phyloP scores from a whole-genome alignment of 257 asterid genomes.

The Eustoma russellianum region DNA sequence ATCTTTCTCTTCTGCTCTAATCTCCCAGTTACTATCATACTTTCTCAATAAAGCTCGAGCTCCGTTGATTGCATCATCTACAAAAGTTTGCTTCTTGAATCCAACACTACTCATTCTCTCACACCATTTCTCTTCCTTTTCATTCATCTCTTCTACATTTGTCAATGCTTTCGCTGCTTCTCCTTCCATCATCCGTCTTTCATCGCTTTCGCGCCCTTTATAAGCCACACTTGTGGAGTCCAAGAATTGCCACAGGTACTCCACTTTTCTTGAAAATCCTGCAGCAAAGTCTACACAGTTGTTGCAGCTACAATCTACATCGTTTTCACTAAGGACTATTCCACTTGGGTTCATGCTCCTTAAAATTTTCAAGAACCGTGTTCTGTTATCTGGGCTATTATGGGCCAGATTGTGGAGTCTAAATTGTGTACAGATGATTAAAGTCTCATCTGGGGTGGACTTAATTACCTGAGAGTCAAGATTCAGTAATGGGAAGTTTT shows the following conservation, averaged over 20 bases:
- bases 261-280: conserved; percentile 58
- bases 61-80: conserved; percentile 63
- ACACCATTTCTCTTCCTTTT: conserved; percentile 67
- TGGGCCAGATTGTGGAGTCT: conserved; percentile 61
- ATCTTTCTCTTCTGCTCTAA: conserved; percentile 51
- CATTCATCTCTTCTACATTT: conserved; percentile 59
- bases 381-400: conserved; percentile 46
- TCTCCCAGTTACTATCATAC: conserved; percentile 74
- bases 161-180: conserved; percentile 69
- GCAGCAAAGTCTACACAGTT: conserved; percentile 63
- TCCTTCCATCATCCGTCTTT: conserved; percentile 80
- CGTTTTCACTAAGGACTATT: conserved; percentile 57
- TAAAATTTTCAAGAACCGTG: conserved; percentile 35
- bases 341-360: conserved; percentile 55
- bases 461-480: conserved; percentile 44
- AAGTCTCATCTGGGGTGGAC: conserved; percentile 45
- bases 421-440: conserved; percentile 63
- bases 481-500: conserved; percentile 41
- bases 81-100: conserved; percentile 38
- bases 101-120: conserved; percentile 61
- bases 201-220: conserved; percentile 72
- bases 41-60: conserved; percentile 73
- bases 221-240: conserved; percentile 66
- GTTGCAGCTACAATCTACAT: conserved; percentile 60
- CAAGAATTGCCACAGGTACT: conserved; percentile 60